Percentiles rank a stretch among this genome's conserved stretches.
Evolutionary conservation across 1,284 basidiomycete genomes (phyloP).

Genomic region (Pseudozyma pruni): DNA sequence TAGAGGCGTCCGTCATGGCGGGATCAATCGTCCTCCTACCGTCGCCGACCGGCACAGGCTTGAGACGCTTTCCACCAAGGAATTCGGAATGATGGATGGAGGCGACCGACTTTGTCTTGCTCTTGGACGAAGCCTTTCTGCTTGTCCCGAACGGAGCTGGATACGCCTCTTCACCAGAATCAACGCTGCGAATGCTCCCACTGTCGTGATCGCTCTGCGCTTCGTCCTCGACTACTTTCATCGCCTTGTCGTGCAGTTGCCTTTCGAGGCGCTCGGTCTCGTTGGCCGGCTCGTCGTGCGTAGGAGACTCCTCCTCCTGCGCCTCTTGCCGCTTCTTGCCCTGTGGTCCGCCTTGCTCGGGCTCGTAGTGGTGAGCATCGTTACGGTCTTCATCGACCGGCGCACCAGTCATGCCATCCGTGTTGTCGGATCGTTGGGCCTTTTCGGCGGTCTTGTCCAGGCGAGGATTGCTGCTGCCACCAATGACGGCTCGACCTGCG

Average conservation of each 20-base stretch:
- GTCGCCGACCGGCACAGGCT: conserved; percentile 29
- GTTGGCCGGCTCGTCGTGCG: conserved; percentile 8
- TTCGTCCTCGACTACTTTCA: conserved; percentile 30
- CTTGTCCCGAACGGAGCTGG: conserved; percentile 49
- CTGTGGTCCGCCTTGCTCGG: conserved; percentile 21
- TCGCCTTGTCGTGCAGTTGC: conserved; percentile 18
- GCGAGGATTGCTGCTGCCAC: conserved; percentile 22
- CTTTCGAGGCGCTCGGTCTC: conserved; percentile 37
- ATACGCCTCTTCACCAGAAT: conserved; percentile 45
- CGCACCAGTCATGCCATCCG: conserved; percentile 16
- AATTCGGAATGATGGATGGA: conserved; percentile 35
- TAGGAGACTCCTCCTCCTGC: conserved; percentile 3
- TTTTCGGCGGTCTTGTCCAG: conserved; percentile 42
- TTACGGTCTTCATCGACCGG: conserved; percentile 19
- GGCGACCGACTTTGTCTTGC: conserved; percentile 32
- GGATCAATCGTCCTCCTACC: conserved; percentile 24
- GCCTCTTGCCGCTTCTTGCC: conserved; percentile 37
- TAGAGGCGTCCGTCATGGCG: conserved; percentile 38
- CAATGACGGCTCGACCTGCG: conserved; percentile 43
- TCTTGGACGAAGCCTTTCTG: conserved; percentile 1
- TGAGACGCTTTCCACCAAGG: conserved; percentile 30
- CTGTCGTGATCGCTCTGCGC: conserved; percentile 9
- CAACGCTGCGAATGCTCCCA: conserved; percentile 5
- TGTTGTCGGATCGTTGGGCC: conserved; percentile 19
- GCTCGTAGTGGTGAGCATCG: conserved; percentile 27